Conservation (phyloP, 148 eudicot genomes). For the Chenopodium album region DNA sequence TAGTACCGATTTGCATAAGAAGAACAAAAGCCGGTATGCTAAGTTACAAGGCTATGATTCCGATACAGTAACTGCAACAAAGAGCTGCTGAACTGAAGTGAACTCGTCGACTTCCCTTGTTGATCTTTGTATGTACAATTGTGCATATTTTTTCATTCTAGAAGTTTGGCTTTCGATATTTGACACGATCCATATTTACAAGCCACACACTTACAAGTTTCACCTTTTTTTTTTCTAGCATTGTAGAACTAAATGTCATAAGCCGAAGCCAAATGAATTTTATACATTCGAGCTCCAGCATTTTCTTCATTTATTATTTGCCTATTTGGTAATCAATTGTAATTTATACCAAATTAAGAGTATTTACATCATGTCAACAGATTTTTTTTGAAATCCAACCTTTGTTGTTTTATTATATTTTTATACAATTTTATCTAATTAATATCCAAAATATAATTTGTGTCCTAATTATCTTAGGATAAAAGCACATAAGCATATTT, state of each 20-base stretch:
- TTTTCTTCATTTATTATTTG: background rate
- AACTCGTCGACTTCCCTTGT: background rate
- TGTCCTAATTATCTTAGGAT: too few relatives aligned
- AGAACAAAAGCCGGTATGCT: constrained; percentile 24
- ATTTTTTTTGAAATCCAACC: too few relatives aligned
- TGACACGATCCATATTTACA: constrained; percentile 12
- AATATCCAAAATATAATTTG: too few relatives aligned
- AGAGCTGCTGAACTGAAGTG: constrained; percentile 26
- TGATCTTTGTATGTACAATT: background rate
- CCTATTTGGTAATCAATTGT: background rate
- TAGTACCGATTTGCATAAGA: constrained; percentile 36
- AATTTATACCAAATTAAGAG: background rate
- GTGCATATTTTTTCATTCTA: constrained; percentile 5
- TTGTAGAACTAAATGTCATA: background rate
- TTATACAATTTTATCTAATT: too few relatives aligned
- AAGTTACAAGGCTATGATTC: constrained; percentile 33
- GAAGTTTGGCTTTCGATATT: background rate
- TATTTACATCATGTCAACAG: background rate
- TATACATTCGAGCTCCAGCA: background rate
- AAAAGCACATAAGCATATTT: too few relatives aligned
- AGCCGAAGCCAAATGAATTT: background rate
- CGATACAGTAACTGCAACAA: constrained; percentile 18
- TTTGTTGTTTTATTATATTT: too few relatives aligned
- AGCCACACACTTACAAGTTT: constrained; percentile 5
- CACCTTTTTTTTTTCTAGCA: background rate